These are phyloP conservation scores for Psilocybe cyanescens DNA, from an alignment of 768 basidiomycete genomes.

Conservation along the genomic window DNA sequence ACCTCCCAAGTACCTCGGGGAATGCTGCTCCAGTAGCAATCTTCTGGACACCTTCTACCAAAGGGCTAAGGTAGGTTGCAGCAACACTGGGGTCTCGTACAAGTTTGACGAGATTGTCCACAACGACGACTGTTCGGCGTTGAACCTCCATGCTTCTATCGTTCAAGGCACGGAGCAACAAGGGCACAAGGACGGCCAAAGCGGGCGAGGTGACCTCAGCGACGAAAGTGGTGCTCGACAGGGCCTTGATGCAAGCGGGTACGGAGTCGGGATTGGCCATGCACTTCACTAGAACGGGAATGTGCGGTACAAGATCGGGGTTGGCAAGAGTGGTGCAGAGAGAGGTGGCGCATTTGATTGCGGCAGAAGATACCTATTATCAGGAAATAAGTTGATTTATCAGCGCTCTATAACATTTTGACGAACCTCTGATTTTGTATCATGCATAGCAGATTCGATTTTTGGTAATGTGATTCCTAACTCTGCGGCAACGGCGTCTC, in stretches of 20 bases:
- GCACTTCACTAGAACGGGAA: conserved; percentile 87
- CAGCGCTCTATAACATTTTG: neutral
- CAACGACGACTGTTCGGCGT: conserved; percentile 90
- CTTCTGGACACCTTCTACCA: conserved; percentile 90
- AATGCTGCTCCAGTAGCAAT: conserved; percentile 92
- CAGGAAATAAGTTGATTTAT: neutral
- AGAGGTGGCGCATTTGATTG: conserved; percentile 86
- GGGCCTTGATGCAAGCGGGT: conserved; percentile 90
- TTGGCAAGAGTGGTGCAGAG: conserved; percentile 93
- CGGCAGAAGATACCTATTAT: conserved; percentile 80
- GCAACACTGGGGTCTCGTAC: conserved; percentile 91
- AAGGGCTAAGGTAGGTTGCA: conserved; percentile 82
- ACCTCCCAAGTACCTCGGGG: conserved; percentile 67
- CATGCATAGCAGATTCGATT: conserved; percentile 92
- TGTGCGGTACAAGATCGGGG: conserved; percentile 89
- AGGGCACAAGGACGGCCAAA: conserved; percentile 92
- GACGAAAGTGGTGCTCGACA: conserved; percentile 95
- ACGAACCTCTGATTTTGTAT: conserved; percentile 91
- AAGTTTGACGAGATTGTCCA: conserved; percentile 96
- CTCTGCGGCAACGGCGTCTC: conserved; percentile 80
- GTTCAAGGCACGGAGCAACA: conserved; percentile 88
- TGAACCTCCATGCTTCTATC: conserved; percentile 97
- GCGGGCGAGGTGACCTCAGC: conserved; percentile 97
- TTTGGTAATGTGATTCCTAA: conserved; percentile 82
- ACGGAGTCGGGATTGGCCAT: conserved; percentile 92